Conservation (phyloP, 164 flowering plant species). For the Vitis labrusca region DNA sequence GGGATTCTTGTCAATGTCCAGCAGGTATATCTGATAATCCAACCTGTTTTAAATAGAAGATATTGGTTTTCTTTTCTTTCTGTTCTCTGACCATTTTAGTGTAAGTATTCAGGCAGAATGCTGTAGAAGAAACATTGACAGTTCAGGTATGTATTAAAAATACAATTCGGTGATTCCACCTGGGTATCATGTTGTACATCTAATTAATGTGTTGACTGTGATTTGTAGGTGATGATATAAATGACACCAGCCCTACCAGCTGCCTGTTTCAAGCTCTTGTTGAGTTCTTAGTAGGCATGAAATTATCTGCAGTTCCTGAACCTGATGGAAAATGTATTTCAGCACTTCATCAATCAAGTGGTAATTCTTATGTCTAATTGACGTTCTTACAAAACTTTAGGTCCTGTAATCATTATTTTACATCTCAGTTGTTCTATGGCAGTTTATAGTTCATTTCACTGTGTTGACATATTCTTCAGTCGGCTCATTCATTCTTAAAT, state of each 20-base stretch:
- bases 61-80: conserved; percentile 3
- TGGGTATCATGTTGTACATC: not conserved
- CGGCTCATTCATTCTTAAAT: too few relatives aligned
- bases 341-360: conserved; percentile 70
- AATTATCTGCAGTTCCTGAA: conserved; percentile 39
- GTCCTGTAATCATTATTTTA: too few relatives aligned
- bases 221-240: conserved; percentile 33
- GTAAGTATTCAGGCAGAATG: conserved; percentile 43
- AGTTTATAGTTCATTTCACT: too few relatives aligned
- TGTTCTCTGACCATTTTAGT: conserved; percentile 20
- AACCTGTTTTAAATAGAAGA: not conserved
- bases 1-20: conserved; percentile 11
- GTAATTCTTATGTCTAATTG: conserved; percentile 32
- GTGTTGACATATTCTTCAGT: too few relatives aligned
- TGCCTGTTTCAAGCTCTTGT: conserved; percentile 61
- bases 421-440: too few relatives aligned
- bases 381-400: too few relatives aligned
- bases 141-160: conserved; percentile 37
- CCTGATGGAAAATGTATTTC: conserved; percentile 42
- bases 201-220: not conserved
- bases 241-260: conserved; percentile 15
- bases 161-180: not conserved
- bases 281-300: conserved; percentile 70
- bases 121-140: conserved; percentile 27
- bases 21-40: conserved; percentile 30